These are phyloP conservation scores for Gentiana dahurica DNA, from an alignment of 257 asterid species.

Conservation along the genomic window DNA sequence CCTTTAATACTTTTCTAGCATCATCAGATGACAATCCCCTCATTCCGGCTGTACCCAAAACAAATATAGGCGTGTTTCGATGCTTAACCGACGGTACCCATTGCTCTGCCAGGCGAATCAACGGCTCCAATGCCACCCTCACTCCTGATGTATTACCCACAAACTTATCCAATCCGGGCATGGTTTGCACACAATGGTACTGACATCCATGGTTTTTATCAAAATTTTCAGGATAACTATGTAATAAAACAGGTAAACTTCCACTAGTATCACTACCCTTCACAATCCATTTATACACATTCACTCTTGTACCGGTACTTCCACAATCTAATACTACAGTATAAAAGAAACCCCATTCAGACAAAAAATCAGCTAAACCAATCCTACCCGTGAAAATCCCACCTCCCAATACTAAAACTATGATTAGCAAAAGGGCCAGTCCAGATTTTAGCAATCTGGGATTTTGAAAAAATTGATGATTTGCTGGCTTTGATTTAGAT, in stretches of 20 bases:
- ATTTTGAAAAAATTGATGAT: conserved; percentile 11
- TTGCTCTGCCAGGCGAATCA: conserved; percentile 55
- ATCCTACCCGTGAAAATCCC: conserved; percentile 22
- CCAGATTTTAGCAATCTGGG: conserved; percentile 26
- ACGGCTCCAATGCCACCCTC: conserved; percentile 46
- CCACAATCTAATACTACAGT: conserved; percentile 88
- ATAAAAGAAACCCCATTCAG: conserved; percentile 25
- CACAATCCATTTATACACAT: conserved; percentile 50
- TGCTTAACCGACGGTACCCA: conserved; percentile 49
- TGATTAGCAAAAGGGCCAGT: conserved; percentile 17
- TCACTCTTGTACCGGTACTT: conserved; percentile 77
- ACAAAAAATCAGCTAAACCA: conserved; percentile 6
- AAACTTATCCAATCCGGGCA: conserved; percentile 71
- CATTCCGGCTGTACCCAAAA: conserved; percentile 84
- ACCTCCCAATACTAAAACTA: conserved; percentile 24
- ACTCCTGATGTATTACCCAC: conserved; percentile 41
- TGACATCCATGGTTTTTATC: conserved; percentile 40
- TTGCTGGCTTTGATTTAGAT: conserved; percentile 46
- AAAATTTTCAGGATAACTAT: conserved; percentile 37
- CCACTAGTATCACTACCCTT: conserved; percentile 17
- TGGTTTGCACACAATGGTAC: conserved; percentile 75
- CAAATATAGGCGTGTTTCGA: conserved; percentile 40
- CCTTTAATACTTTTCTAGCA: conserved; percentile 29
- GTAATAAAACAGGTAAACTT: conserved; percentile 48
- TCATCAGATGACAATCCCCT: conserved; percentile 40